Base-by-base conservation (phyloP, 1,139 yeast species). In the Hansenula sp. region DNA sequence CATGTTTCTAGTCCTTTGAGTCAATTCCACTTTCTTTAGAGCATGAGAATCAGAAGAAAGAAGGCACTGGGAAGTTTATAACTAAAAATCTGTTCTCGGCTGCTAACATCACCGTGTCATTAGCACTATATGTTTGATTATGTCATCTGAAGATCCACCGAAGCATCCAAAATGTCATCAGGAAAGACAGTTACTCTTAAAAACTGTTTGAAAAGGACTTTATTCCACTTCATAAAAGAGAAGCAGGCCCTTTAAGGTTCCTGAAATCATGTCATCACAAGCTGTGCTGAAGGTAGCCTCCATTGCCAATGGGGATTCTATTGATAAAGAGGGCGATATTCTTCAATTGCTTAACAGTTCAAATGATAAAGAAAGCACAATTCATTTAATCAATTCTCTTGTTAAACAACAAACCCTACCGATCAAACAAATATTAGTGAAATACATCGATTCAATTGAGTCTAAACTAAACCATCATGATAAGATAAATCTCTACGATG, bases 331-430 rank as follows among this genome's bases (percentile, higher is more conserved):
- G 15, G 41, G 41, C 3, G 52, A 51, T 9, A 41, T 47, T 1
- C 45, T 52, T 6, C 10, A 36, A 1, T 33, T 51, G 2, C 42
- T 53, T 2, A 30, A 30, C 0, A 19, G 41, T 3, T 38, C 31
- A 11, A 29, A 33, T 4, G 36, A 41, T n/a, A 38, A 42, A 18
- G 43, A 45, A 8, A 8, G 13, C 2, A 29, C 44, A 1, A 33
- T 43, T 5, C 35, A 43, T 16, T 44, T 47, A 33, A 29, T 51
- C 27, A 45, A 36, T 21, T 52, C 51, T 0, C 17, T 52, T 3
- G 44, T 46, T 4, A 53, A 53, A 28, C 57, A 53, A 32, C 57
- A 49, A 21, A 34, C 51, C 1, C 30, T 53, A 4, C 55, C 54
- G 0, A 49, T 52, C n/a, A 53, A 50, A 40, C 38, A 41, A 28